Evolutionary conservation across 225 moss, liverwort and hornwort genomes (phyloP).

Genomic region (Polytrichum formosum): DNA sequence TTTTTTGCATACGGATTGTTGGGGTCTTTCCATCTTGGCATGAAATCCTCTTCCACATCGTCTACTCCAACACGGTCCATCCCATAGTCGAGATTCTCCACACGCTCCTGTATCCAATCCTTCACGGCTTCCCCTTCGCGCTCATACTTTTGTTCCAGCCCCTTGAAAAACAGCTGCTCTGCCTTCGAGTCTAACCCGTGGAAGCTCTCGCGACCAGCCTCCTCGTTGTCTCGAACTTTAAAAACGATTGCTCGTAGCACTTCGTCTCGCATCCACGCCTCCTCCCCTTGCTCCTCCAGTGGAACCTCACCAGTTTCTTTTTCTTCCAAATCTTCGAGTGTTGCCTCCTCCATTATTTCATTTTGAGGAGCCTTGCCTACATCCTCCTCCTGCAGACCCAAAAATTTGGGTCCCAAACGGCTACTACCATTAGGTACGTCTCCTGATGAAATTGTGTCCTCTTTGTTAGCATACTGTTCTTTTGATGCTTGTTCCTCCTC

Average conservation of each 20-base stretch:
- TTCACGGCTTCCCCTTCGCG: conserved; percentile 94
- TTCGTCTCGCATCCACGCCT: conserved; percentile 92
- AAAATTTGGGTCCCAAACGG: no score
- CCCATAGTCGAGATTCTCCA: conserved; percentile 98
- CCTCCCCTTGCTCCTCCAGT: conserved; percentile 54
- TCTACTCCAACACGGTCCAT: conserved; percentile 59
- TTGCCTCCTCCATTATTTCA: not conserved
- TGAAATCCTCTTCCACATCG: conserved; percentile 73
- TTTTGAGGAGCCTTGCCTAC: not conserved
- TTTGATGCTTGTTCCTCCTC: conserved; percentile 1
- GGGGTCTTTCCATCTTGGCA: conserved; percentile 67
- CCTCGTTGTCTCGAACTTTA: conserved; percentile 96
- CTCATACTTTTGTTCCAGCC: conserved; percentile 90
- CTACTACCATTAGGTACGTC: no score
- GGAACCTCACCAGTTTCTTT: not conserved
- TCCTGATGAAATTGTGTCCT: no score
- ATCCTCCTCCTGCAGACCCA: not conserved
- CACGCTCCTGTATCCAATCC: conserved; percentile 92
- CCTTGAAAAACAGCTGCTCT: conserved; percentile 86
- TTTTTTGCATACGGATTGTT: conserved; percentile 26
- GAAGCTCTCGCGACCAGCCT: conserved; percentile 90
- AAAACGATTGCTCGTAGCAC: conserved; percentile 83
- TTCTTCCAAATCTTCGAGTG: not conserved
- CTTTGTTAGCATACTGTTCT: no score
- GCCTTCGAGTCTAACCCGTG: conserved; percentile 79